phyloP scores from a whole-genome alignment of 1,284 basidiomycete species.

The Macrocybe sp. region DNA sequence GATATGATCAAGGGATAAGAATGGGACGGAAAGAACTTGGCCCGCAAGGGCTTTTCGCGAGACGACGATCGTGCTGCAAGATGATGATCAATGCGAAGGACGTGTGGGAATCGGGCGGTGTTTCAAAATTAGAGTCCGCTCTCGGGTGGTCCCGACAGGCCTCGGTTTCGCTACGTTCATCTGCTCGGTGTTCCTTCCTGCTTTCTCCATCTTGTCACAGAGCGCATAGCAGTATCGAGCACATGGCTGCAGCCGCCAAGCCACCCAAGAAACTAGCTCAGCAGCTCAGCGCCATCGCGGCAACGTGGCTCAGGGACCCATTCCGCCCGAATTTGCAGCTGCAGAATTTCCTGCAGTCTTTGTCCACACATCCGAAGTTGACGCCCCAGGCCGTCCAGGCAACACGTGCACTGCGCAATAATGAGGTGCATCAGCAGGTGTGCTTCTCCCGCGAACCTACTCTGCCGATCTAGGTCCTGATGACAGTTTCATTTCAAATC shows the following conservation, averaged over 20 bases:
- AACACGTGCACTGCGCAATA: constrained; percentile 46
- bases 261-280: constrained; percentile 38
- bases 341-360: constrained; percentile 53
- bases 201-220: no score
- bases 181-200: no score
- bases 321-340: constrained; percentile 73
- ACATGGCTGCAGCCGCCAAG: constrained; percentile 20
- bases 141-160: no score
- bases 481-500: constrained; percentile 11
- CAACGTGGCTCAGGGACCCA: constrained; percentile 60
- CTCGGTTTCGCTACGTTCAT: no score
- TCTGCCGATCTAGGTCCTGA: constrained; percentile 11
- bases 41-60: no score
- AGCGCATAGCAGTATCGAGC: no score
- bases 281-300: constrained; percentile 48
- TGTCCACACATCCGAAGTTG: constrained; percentile 63
- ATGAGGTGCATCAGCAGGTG: constrained; percentile 55
- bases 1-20: no score
- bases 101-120: no score
- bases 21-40: no score
- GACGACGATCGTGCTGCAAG: no score
- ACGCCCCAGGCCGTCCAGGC: constrained; percentile 55
- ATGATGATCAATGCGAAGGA: no score
- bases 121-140: no score
- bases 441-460: constrained; percentile 26